These are phyloP conservation scores for Wickerhamiella qilinensis DNA, from an alignment of 805 yeast genomes.

Conservation along the genomic window DNA sequence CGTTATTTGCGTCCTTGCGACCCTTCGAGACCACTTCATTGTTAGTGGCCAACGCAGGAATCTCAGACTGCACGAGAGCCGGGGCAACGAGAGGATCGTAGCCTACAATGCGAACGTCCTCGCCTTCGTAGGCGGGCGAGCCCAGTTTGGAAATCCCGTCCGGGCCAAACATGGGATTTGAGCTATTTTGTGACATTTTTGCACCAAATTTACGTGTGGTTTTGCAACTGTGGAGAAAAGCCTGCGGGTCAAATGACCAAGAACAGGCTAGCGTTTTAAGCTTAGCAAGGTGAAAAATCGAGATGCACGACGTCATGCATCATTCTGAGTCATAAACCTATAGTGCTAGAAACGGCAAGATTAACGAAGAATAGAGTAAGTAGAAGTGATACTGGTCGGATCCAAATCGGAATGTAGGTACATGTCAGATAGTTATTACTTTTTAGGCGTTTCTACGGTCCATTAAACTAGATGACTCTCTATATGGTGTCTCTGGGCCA, in stretches of 20 bases:
- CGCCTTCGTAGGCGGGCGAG: conserved; percentile 6
- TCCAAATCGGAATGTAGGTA: too few species aligned
- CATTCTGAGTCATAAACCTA: neutral
- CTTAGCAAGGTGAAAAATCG: neutral
- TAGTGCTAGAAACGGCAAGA: too few species aligned
- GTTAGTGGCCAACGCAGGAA: conserved; percentile 46
- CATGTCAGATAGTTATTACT: too few species aligned
- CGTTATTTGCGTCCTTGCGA: conserved; percentile 55
- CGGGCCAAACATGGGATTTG: conserved; percentile 15
- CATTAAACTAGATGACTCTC: too few species aligned
- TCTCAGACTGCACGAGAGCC: conserved; percentile 75
- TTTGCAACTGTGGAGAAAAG: too few species aligned
- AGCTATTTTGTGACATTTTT: neutral
- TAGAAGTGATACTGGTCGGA: too few species aligned
- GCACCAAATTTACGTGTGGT: too few species aligned
- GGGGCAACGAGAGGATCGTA: conserved; percentile 96
- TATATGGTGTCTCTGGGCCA: too few species aligned
- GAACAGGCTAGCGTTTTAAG: neutral
- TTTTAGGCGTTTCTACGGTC: too few species aligned
- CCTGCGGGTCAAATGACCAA: too few species aligned
- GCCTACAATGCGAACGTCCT: conserved; percentile 38
- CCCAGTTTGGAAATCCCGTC: conserved; percentile 2
- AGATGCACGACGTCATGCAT: neutral
- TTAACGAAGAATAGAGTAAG: too few species aligned
- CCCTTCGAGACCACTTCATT: conserved; percentile 54